A percentile compares a stretch with the other conserved stretches of the same genome.
Evolutionary conservation across 2,329 filamentous ascomycete species (phyloP).

Genomic region (Alternaria sp.): DNA sequence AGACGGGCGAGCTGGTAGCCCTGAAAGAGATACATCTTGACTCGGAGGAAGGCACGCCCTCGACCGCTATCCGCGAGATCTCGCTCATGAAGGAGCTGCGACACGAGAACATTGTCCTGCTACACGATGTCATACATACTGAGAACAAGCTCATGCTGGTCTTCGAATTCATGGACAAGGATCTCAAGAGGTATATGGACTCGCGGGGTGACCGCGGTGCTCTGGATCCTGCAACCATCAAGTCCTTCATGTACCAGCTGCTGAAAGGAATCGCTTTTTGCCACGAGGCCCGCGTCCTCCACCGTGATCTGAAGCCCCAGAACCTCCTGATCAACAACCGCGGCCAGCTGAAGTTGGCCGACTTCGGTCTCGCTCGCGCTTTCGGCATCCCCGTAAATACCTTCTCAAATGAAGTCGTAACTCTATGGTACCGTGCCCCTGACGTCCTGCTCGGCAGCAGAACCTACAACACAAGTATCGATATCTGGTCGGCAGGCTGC

Average conservation of each 20-base stretch:
- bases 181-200: slow-evolving; percentile 99
- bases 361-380: slow-evolving; percentile 91
- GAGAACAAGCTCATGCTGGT: slow-evolving; percentile 99
- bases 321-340: slow-evolving; percentile 95
- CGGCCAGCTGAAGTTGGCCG: slow-evolving; percentile 88
- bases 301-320: slow-evolving; percentile 95
- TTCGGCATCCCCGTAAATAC: slow-evolving; percentile 98
- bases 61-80: slow-evolving; percentile 97
- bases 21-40: slow-evolving; percentile 99
- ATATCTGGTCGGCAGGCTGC: slow-evolving; percentile 98
- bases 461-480: slow-evolving; percentile 99
- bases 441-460: slow-evolving; percentile 92
- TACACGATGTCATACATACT: slow-evolving; percentile 98
- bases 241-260: slow-evolving; percentile 99
- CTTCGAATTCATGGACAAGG: slow-evolving; percentile 98
- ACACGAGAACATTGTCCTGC: slow-evolving; percentile 96
- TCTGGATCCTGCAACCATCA: slow-evolving; percentile 88
- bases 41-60: slow-evolving; percentile 96
- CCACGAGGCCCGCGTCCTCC: slow-evolving; percentile 94
- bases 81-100: slow-evolving; percentile 99
- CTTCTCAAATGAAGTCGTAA: slow-evolving; percentile 97
- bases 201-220: slow-evolving; percentile 87
- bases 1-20: slow-evolving; percentile 95
- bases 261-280: slow-evolving; percentile 96
- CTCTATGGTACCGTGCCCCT: slow-evolving; percentile 95